phyloP scores from a whole-genome alignment of 83 land plant genomes.

The Larix sibirica region DNA sequence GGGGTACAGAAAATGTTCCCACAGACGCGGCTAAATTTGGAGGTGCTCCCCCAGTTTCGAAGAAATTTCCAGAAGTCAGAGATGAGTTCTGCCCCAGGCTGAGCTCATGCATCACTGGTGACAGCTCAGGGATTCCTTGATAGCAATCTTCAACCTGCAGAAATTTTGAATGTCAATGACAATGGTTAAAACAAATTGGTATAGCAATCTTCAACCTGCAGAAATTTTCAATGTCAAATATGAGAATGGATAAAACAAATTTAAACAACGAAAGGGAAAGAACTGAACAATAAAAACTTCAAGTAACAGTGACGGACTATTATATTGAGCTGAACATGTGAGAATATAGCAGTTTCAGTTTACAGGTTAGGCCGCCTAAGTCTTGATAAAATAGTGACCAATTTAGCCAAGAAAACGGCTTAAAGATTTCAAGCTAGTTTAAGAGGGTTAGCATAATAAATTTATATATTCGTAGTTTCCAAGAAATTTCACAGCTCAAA shows the following conservation, averaged over 20 bases:
- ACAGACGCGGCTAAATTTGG: neutral
- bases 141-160: slow-evolving; percentile 6
- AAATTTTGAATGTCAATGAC: neutral
- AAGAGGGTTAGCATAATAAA: no score
- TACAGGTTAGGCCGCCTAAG: no score
- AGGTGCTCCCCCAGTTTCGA: neutral
- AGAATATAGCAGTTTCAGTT: no score
- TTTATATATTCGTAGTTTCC: no score
- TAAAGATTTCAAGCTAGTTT: no score
- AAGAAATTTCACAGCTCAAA: no score
- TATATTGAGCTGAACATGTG: no score
- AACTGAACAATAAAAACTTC: no score
- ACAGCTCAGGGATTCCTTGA: neutral
- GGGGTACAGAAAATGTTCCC: neutral
- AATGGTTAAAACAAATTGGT: neutral
- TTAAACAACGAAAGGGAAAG: no score
- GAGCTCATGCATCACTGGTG: neutral
- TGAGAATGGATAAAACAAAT: neutral
- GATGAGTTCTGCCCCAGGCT: neutral
- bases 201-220: slow-evolving; percentile 8
- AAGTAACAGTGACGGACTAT: neutral
- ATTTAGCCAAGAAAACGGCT: no score
- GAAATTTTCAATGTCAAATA: neutral
- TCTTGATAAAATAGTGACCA: no score
- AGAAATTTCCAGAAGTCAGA: slow-evolving; percentile 5